phyloP scores from a whole-genome alignment of 1,284 basidiomycete species.

The Schizophyllum amplum region DNA sequence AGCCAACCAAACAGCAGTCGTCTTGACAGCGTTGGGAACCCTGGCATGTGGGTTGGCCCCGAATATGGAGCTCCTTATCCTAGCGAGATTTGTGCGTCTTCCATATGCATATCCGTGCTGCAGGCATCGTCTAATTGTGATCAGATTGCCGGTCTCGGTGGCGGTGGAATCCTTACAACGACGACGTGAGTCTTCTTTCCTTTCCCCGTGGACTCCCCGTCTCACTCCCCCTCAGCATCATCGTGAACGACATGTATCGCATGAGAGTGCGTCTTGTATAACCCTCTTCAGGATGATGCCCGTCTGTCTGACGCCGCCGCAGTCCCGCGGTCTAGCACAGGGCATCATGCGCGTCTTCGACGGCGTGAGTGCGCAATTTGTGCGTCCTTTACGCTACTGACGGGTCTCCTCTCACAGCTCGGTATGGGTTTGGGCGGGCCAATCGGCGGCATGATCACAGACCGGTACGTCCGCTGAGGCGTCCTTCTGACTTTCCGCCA shows the following conservation, averaged over 20 bases:
- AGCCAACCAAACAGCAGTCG: conserved; percentile 63
- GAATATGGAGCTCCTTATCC: conserved; percentile 71
- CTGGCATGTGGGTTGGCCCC: conserved; percentile 64
- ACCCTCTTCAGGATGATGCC: conserved; percentile 6
- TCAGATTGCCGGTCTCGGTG: conserved; percentile 70
- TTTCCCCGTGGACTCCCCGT: background rate
- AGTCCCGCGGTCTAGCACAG: conserved; percentile 69
- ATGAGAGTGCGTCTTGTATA: conserved; percentile 43
- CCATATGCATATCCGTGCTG: conserved; percentile 7
- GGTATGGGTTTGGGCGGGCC: conserved; percentile 20
- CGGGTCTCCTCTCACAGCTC: conserved; percentile 7
- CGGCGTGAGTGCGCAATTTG: conserved; percentile 40
- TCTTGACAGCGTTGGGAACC: conserved; percentile 67
- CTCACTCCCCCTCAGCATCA: conserved; percentile 40
- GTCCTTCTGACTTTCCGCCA: too few relatives aligned
- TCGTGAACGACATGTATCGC: conserved; percentile 74
- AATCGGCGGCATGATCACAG: conserved; percentile 18
- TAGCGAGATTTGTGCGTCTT: conserved; percentile 61
- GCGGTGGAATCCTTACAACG: conserved; percentile 68
- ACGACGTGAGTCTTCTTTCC: conserved; percentile 39
- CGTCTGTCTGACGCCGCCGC: conserved; percentile 6
- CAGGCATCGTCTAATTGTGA: conserved; percentile 7
- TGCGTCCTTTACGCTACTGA: conserved; percentile 1
- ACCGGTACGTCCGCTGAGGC: conserved; percentile 11
- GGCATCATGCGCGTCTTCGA: conserved; percentile 65